These are phyloP conservation scores for Umbelopsis ramanniana DNA, from an alignment of 192 early-diverging fungal species.

Conservation along the genomic window DNA sequence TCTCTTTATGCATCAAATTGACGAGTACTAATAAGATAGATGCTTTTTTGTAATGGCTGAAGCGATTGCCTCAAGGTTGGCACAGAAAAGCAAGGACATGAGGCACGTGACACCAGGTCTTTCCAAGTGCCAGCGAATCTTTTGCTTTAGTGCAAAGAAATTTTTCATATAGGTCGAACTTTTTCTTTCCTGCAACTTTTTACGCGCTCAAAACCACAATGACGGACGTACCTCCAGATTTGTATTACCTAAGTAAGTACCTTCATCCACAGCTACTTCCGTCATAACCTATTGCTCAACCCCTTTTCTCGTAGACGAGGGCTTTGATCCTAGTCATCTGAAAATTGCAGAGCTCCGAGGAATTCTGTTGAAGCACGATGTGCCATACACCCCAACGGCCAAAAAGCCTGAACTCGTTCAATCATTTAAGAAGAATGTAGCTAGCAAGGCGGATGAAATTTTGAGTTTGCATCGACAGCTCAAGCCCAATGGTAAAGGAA, in stretches of 20 bases:
- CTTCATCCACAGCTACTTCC: neutral
- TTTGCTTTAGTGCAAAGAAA: neutral
- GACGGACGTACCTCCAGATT: conserved; percentile 13
- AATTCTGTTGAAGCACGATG: conserved; percentile 25
- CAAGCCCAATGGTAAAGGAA: conserved; percentile 20
- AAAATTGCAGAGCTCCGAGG: conserved; percentile 16
- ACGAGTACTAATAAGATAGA: too few relatives aligned
- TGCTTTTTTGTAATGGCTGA: too few relatives aligned
- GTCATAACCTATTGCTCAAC: neutral
- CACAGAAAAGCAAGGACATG: too few relatives aligned
- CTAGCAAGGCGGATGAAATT: conserved; percentile 6
- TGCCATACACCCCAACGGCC: conserved; percentile 5
- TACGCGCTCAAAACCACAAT: neutral
- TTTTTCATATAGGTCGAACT: neutral
- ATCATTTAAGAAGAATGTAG: conserved; percentile 13
- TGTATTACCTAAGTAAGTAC: conserved; percentile 16
- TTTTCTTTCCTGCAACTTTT: neutral
- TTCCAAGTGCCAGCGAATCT: too few relatives aligned
- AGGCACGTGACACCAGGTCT: too few relatives aligned
- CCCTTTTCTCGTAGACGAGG: neutral
- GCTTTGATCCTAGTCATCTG: conserved; percentile 20
- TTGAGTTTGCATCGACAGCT: conserved; percentile 3
- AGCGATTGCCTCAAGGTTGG: too few relatives aligned
- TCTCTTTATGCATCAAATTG: too few relatives aligned
- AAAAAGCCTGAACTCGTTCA: conserved; percentile 22